Evolutionary conservation across 192 early-diverging fungal genomes (phyloP).

Genomic region (Backusella psychrophila): DNA sequence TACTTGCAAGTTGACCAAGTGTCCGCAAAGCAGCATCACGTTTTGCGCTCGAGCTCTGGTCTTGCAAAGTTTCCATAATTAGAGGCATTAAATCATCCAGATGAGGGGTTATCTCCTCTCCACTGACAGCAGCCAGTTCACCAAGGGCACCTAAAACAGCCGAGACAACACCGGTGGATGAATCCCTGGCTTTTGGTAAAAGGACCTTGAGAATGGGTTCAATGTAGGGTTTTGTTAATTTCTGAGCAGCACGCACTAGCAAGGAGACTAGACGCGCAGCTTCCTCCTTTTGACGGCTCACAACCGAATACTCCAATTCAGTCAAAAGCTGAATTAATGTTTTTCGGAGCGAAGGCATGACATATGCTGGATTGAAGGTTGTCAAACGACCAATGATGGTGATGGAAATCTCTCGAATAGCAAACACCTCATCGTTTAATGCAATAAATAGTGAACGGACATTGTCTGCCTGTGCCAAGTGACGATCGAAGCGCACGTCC

Average conservation of each 20-base stretch:
- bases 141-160: conserved; percentile 77
- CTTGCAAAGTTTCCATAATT: conserved; percentile 87
- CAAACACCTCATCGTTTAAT: conserved; percentile 89
- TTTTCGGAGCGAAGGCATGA: conserved; percentile 86
- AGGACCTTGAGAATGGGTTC: conserved; percentile 83
- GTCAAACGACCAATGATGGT: conserved; percentile 84
- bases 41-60: conserved; percentile 80
- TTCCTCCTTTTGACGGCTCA: conserved; percentile 85
- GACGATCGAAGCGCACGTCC: conserved; percentile 81
- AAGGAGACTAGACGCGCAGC: conserved; percentile 75
- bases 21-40: conserved; percentile 87
- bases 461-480: conserved; percentile 89
- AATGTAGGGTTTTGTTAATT: conserved; percentile 87
- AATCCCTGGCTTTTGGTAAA: conserved; percentile 78
- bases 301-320: conserved; percentile 85
- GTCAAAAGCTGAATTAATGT: conserved; percentile 84
- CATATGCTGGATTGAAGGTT: conserved; percentile 87
- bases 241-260: conserved; percentile 73
- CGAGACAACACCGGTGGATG: conserved; percentile 76
- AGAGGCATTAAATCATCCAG: conserved; percentile 78
- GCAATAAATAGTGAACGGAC: conserved; percentile 85
- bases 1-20: conserved; percentile 79
- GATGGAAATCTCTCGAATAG: conserved; percentile 80
- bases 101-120: conserved; percentile 79
- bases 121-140: conserved; percentile 80